phyloP scores from a whole-genome alignment of 1,139 yeast genomes.

The Geotrichum aggregatum region DNA sequence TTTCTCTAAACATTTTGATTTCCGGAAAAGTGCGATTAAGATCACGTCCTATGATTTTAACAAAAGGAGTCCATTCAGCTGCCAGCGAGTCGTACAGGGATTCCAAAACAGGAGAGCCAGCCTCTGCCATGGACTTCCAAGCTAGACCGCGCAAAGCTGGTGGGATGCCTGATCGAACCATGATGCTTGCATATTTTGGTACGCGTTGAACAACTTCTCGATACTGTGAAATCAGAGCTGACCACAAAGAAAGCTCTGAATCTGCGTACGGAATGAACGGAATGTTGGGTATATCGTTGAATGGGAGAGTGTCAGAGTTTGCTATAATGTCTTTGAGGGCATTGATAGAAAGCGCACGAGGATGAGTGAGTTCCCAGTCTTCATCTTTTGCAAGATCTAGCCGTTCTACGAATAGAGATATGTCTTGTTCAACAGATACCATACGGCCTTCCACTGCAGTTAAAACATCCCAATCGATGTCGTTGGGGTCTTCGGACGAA shows the following conservation, averaged over 20 bases:
- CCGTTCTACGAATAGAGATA: slow-evolving; percentile 16
- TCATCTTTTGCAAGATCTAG: slow-evolving; percentile 16
- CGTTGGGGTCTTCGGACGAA: not conserved
- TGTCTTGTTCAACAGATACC: slow-evolving; percentile 12
- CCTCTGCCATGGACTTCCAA: slow-evolving; percentile 40
- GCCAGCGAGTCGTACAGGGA: slow-evolving; percentile 43
- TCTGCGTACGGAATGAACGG: slow-evolving; percentile 25
- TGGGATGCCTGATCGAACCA: slow-evolving; percentile 41
- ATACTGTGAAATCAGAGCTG: slow-evolving; percentile 38
- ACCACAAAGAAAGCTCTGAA: slow-evolving; percentile 38
- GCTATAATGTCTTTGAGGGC: slow-evolving; percentile 15
- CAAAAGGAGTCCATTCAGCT: slow-evolving; percentile 45
- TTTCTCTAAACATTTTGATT: slow-evolving; percentile 48
- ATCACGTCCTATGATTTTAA: slow-evolving; percentile 58
- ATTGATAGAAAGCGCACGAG: slow-evolving; percentile 5
- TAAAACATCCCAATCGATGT: slow-evolving; percentile 19
- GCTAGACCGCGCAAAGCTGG: slow-evolving; percentile 40
- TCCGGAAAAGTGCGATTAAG: slow-evolving; percentile 61
- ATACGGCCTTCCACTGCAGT: slow-evolving; percentile 18
- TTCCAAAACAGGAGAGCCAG: slow-evolving; percentile 36
- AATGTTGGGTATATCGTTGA: slow-evolving; percentile 31
- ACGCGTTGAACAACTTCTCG: slow-evolving; percentile 33
- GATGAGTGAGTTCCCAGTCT: slow-evolving; percentile 18
- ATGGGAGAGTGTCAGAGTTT: slow-evolving; percentile 20
- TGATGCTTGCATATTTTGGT: slow-evolving; percentile 34